Evolutionary conservation across 2,329 filamentous ascomycete species (phyloP).

Genomic region (Diaporthe vaccinii): DNA sequence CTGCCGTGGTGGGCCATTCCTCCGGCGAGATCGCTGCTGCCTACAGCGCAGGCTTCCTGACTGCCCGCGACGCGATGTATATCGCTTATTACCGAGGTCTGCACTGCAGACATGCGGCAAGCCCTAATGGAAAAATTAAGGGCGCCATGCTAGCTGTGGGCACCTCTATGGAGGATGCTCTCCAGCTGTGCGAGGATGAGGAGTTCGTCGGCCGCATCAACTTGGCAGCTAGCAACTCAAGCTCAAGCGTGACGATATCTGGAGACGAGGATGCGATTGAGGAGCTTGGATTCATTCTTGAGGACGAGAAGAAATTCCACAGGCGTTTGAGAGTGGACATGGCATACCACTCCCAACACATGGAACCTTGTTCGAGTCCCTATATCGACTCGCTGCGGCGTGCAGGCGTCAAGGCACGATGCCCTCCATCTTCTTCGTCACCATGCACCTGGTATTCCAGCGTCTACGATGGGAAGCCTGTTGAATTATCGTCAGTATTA

Average conservation of each 20-base stretch:
- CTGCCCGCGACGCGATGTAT: slow-evolving; percentile 44
- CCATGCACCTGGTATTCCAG: slow-evolving; percentile 44
- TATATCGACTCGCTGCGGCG: slow-evolving; percentile 35
- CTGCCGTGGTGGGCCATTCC: slow-evolving; percentile 48
- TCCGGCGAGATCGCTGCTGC: slow-evolving; percentile 43
- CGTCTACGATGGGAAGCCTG: slow-evolving; percentile 40
- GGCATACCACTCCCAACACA: slow-evolving; percentile 57
- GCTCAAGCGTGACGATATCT: slow-evolving; percentile 47
- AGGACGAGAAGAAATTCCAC: slow-evolving; percentile 47
- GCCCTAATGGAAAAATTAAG: background rate
- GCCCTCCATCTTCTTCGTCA: background rate
- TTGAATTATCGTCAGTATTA: slow-evolving; percentile 32
- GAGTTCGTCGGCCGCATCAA: slow-evolving; percentile 44
- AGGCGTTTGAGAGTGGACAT: slow-evolving; percentile 52
- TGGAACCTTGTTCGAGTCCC: slow-evolving; percentile 43
- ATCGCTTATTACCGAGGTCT: slow-evolving; percentile 45
- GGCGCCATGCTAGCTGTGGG: slow-evolving; percentile 34
- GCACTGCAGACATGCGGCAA: background rate
- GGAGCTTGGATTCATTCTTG: slow-evolving; percentile 43
- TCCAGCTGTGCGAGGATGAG: slow-evolving; percentile 37
- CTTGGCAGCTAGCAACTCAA: slow-evolving; percentile 49
- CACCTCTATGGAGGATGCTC: slow-evolving; percentile 34
- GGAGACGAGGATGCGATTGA: slow-evolving; percentile 48
- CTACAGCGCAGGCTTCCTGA: slow-evolving; percentile 27
- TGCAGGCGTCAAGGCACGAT: background rate